These are phyloP conservation scores for Quercus mongolica DNA, from an alignment of 306 rosid species.

Conservation along the genomic window DNA sequence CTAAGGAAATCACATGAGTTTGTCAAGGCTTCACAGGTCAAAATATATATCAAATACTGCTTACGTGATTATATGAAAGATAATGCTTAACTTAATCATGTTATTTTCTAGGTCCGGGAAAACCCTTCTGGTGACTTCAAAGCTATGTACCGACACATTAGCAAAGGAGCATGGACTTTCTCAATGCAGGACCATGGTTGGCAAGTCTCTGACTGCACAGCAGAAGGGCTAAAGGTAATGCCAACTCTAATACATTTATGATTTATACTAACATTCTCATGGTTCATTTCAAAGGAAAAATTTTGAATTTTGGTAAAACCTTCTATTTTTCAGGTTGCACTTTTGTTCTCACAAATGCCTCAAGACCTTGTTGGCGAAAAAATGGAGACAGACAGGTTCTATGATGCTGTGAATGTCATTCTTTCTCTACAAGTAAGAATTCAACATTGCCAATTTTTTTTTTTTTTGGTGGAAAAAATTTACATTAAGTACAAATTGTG, in stretches of 20 bases:
- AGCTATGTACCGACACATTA: constrained; percentile 43
- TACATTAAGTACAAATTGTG: not conserved
- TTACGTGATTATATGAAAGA: not conserved
- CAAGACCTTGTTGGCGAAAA: constrained; percentile 17
- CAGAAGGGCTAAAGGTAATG: constrained; percentile 57
- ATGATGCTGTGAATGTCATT: constrained; percentile 55
- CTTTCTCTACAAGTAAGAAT: constrained; percentile 44
- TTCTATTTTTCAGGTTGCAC: constrained; percentile 29
- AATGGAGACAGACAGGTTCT: constrained; percentile 21
- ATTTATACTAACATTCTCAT: not conserved
- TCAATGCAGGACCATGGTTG: constrained; percentile 51
- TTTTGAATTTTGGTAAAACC: not conserved
- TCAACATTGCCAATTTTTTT: not conserved
- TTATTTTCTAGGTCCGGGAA: constrained; percentile 31
- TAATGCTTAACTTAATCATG: not conserved
- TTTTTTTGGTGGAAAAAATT: not conserved
- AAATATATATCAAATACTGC: not conserved
- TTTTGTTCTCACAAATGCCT: constrained; percentile 48
- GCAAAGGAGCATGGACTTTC: constrained; percentile 64
- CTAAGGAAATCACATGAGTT: constrained; percentile 57
- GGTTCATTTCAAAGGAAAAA: not conserved
- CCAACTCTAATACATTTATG: not conserved
- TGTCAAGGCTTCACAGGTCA: constrained; percentile 63
- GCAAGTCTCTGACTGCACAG: constrained; percentile 67
- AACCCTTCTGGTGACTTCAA: constrained; percentile 47